Base-by-base conservation (phyloP, 192 early-diverging fungal species). In the Mortierella claussenii region DNA sequence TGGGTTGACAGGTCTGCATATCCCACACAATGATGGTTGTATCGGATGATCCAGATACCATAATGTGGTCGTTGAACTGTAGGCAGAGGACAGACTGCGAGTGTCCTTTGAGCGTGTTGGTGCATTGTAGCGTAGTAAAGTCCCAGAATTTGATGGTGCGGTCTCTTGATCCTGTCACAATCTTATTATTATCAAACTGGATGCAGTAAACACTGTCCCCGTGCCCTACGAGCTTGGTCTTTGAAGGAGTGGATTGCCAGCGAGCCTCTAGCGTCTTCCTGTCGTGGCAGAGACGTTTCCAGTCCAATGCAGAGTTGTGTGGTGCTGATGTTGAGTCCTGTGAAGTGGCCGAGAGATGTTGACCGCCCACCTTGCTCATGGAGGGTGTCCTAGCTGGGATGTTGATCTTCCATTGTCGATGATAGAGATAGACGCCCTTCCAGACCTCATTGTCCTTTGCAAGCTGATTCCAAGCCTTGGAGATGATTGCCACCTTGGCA, bases 11-110 rank as follows among this genome's bases (percentile, higher is more conserved):
- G 0, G 78, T 56, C 6, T 76, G 67, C 80, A 93, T 88, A 46
- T 91, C 84, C 97, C 97, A 98, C 20, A 99, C 76, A 40, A 90
- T 92, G 31, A 96, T 89, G 5, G 88, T 94, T 0, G 83, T 80
- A 71, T 98, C 97, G 18, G 91, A 93, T 2, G 95, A 97, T 15
- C 97, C 97, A 0, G 91, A 91, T 12, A 97, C 87, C 63, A 93
- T 68, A 23, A 88, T 83, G 3, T 82, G 73, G 6, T 85, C 84
- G 55, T 95, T 86, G 79, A 93, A 95, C 54, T 94, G 91, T 37
- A 98, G 71, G 69, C 96, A 94, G 18, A 95, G 79, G 0, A 93
- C 92, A 7, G 87, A 88, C 4, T 83, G 85, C 4, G 85, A 82
- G 58, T 96, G 92, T 11, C 89, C 90, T 0, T 52, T 15, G 47